Evolutionary conservation across 257 asterid genomes (phyloP).

Genomic region (Ligustrum vulgare): DNA sequence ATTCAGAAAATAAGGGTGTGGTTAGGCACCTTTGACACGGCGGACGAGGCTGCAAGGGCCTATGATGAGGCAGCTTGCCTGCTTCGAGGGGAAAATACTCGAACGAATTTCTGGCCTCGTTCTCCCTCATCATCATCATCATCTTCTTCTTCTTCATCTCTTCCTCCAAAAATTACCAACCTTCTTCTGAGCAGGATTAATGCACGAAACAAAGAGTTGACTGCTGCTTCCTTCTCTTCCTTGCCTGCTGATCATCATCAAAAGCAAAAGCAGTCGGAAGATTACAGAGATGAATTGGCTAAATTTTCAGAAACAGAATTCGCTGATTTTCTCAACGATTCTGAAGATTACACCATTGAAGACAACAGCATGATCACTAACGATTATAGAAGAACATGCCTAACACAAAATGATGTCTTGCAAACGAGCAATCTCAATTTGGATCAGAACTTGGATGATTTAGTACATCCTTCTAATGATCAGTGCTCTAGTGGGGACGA

Average conservation of each 20-base stretch:
- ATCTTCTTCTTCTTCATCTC: constrained; percentile 49
- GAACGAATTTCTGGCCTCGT: constrained; percentile 82
- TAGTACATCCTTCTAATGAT: constrained; percentile 23
- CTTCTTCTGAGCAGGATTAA: constrained; percentile 65
- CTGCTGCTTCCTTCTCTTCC: constrained; percentile 20
- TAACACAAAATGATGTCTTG: constrained; percentile 8
- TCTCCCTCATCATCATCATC: constrained; percentile 29
- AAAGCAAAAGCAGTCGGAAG: constrained; percentile 21
- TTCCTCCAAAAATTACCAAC: constrained; percentile 72
- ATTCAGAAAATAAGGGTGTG: constrained; percentile 77
- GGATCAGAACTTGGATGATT: constrained; percentile 27
- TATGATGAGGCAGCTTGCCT: constrained; percentile 83
- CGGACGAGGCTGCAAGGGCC: constrained; percentile 81
- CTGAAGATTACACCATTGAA: constrained; percentile 38
- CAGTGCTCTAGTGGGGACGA: background rate
- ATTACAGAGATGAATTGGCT: constrained; percentile 25
- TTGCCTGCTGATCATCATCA: constrained; percentile 6
- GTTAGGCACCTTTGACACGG: constrained; percentile 80
- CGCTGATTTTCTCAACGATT: constrained; percentile 59
- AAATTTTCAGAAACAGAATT: constrained; percentile 49
- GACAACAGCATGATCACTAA: constrained; percentile 3
- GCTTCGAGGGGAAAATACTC: constrained; percentile 82
- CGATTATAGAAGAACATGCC: constrained; percentile 20
- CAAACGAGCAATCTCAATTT: constrained; percentile 17
- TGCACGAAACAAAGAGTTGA: constrained; percentile 54